phyloP scores from a whole-genome alignment of 2,329 filamentous ascomycete species.

The Colletotrichum sp. region DNA sequence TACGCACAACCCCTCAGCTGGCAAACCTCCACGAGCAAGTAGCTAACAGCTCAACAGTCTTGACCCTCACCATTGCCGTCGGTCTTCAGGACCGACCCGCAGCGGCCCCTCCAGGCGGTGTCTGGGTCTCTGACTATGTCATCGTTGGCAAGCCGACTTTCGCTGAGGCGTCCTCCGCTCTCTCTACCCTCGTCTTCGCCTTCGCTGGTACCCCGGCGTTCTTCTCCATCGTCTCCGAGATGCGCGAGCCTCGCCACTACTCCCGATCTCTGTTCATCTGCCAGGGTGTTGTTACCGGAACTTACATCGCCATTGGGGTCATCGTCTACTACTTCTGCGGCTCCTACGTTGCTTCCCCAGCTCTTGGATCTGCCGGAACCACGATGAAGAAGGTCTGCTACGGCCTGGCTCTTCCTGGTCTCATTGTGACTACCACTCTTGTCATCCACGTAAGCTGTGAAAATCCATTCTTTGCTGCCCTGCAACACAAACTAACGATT shows the following conservation, averaged over 20 bases:
- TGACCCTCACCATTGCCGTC: slow-evolving; percentile 32
- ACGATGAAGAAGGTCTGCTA: slow-evolving; percentile 48
- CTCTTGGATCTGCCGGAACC: slow-evolving; percentile 47
- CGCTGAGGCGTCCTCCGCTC: slow-evolving; percentile 46
- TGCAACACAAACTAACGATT: not conserved
- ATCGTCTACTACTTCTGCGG: slow-evolving; percentile 52
- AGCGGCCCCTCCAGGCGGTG: slow-evolving; percentile 22
- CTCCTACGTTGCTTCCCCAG: slow-evolving; percentile 48
- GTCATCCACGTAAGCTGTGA: slow-evolving; percentile 28
- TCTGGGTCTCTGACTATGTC: slow-evolving; percentile 33
- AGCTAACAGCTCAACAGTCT: slow-evolving; percentile 15
- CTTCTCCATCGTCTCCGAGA: slow-evolving; percentile 36
- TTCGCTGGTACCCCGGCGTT: slow-evolving; percentile 40
- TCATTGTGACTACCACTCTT: slow-evolving; percentile 30
- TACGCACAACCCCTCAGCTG: slow-evolving; percentile 16
- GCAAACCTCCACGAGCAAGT: not conserved
- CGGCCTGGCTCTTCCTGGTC: slow-evolving; percentile 37
- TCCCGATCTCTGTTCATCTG: slow-evolving; percentile 30
- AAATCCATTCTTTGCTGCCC: rapidly evolving
- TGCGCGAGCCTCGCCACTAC: slow-evolving; percentile 35
- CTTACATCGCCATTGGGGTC: slow-evolving; percentile 35
- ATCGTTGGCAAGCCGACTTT: slow-evolving; percentile 64
- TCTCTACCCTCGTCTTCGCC: slow-evolving; percentile 39
- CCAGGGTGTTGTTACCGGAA: slow-evolving; percentile 30
- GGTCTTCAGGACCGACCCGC: slow-evolving; percentile 31